Conservation (phyloP, 2,329 filamentous ascomycete species). For the Colletotrichum lentis region DNA sequence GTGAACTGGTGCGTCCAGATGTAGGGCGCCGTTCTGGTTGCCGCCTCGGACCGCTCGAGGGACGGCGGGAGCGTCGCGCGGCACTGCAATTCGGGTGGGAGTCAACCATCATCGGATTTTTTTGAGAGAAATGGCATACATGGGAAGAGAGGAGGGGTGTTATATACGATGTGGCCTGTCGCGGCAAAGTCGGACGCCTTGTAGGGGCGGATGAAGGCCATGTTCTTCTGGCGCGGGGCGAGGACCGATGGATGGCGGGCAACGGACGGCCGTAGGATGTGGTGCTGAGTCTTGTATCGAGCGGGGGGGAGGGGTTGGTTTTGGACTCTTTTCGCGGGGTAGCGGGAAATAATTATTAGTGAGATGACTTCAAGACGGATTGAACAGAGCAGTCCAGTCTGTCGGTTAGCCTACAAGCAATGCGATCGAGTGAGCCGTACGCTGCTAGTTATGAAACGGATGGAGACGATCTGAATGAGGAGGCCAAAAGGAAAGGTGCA, state of each 20-base stretch:
- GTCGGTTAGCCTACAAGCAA: too few relatives aligned
- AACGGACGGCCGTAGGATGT: neutral
- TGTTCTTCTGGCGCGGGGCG: slow-evolving; percentile 39
- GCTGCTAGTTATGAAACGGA: too few relatives aligned
- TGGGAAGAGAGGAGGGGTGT: neutral
- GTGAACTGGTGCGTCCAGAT: slow-evolving; percentile 62
- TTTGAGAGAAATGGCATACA: neutral
- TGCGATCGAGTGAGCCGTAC: neutral
- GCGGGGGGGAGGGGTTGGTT: too few relatives aligned
- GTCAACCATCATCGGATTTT: slow-evolving; percentile 1
- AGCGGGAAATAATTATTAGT: neutral
- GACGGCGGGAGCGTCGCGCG: slow-evolving; percentile 57
- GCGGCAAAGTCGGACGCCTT: slow-evolving; percentile 51
- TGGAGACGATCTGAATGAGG: neutral
- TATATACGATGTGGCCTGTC: slow-evolving; percentile 51
- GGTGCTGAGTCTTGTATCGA: neutral
- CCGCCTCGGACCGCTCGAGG: slow-evolving; percentile 48
- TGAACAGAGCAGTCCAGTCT: too few relatives aligned
- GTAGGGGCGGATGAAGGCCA: slow-evolving; percentile 58
- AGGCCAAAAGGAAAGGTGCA: neutral
- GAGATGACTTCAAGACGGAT: neutral
- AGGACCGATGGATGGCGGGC: neutral
- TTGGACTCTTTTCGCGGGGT: neutral
- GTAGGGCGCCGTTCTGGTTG: slow-evolving; percentile 54
- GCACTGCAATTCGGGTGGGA: slow-evolving; percentile 49